Evolutionary conservation across 1,139 yeast genomes (phyloP).

Genomic region (Torulaspora globosa): DNA sequence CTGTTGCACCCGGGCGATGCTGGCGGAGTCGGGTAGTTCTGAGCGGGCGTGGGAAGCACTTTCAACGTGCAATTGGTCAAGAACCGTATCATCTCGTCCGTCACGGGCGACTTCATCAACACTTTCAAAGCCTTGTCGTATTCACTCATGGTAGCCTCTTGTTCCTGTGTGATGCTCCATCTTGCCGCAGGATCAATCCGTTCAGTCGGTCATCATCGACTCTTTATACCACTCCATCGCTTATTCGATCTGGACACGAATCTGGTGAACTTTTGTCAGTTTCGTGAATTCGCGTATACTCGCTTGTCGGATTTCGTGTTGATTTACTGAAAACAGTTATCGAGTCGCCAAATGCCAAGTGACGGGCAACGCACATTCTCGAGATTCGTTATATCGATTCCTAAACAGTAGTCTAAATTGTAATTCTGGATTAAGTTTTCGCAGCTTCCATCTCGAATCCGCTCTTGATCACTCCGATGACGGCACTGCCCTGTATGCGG

Average conservation of each 20-base stretch:
- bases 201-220: not conserved
- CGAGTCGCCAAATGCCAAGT: slow-evolving; percentile 7
- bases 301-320: not conserved
- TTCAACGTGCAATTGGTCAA: slow-evolving; percentile 32
- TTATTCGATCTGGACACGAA: slow-evolving; percentile 5
- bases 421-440: slow-evolving; percentile 2
- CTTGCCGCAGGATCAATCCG: not conserved
- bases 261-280: not conserved
- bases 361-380: not conserved
- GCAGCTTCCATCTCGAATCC: slow-evolving; percentile 37
- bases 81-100: slow-evolving; percentile 36
- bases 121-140: slow-evolving; percentile 31
- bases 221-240: slow-evolving; percentile 2
- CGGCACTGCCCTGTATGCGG: slow-evolving; percentile 83
- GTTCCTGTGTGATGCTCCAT: not conserved
- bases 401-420: slow-evolving; percentile 5
- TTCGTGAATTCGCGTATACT: slow-evolving; percentile 9
- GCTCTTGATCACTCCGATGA: slow-evolving; percentile 77
- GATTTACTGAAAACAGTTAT: slow-evolving; percentile 7
- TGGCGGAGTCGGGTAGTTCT: slow-evolving; percentile 20
- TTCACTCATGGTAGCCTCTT: slow-evolving; percentile 21
- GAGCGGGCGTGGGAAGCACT: slow-evolving; percentile 25
- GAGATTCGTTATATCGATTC: slow-evolving; percentile 4
- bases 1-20: slow-evolving; percentile 18
- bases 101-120: slow-evolving; percentile 36